A percentile compares a stretch with the other conserved stretches of the same genome.
Evolutionary conservation across 2,329 filamentous ascomycete genomes (phyloP).

Genomic region (Cadophora luteo-olivacea): DNA sequence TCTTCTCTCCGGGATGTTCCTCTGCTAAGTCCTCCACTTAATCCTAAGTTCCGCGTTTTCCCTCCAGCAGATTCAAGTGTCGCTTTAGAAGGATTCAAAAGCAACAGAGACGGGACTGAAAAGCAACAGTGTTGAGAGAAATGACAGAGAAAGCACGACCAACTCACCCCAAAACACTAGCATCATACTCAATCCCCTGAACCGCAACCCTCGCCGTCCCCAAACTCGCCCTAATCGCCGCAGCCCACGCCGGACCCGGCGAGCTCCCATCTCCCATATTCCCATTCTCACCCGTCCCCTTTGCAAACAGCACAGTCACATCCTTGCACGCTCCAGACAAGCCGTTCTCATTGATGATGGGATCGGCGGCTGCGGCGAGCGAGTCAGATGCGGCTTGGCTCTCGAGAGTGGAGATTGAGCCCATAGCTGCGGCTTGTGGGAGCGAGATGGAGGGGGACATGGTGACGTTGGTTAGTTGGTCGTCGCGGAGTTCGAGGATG

Average conservation of each 20-base stretch:
- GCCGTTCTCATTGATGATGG: conserved; percentile 2
- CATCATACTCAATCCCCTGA: conserved; percentile 21
- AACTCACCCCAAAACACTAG: conserved; percentile 9
- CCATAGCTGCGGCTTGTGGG: conserved; percentile 3
- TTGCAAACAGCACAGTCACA: conserved; percentile 19
- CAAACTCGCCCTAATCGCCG: neutral
- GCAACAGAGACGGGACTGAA: too few relatives aligned
- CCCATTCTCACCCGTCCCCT: conserved; percentile 13
- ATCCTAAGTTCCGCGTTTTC: too few relatives aligned
- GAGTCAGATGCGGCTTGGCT: neutral
- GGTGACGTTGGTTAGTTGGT: neutral
- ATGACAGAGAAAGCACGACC: neutral
- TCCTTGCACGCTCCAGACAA: conserved; percentile 10
- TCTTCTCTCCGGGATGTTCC: too few relatives aligned
- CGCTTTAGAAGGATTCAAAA: too few relatives aligned
- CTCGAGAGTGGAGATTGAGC: neutral
- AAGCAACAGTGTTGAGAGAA: too few relatives aligned
- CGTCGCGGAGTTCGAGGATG: neutral
- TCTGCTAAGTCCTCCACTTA: too few relatives aligned
- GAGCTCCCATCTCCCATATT: conserved; percentile 17
- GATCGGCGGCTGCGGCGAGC: neutral
- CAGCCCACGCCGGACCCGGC: conserved; percentile 16
- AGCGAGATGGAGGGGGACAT: neutral
- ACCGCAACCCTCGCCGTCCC: conserved; percentile 13
- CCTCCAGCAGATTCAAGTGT: too few relatives aligned